A percentile compares a stretch with the other conserved stretches of the same genome.
These are phyloP conservation scores for Camillea tinctor DNA, from an alignment of 2,329 filamentous ascomycete species.

Conservation along the genomic window DNA sequence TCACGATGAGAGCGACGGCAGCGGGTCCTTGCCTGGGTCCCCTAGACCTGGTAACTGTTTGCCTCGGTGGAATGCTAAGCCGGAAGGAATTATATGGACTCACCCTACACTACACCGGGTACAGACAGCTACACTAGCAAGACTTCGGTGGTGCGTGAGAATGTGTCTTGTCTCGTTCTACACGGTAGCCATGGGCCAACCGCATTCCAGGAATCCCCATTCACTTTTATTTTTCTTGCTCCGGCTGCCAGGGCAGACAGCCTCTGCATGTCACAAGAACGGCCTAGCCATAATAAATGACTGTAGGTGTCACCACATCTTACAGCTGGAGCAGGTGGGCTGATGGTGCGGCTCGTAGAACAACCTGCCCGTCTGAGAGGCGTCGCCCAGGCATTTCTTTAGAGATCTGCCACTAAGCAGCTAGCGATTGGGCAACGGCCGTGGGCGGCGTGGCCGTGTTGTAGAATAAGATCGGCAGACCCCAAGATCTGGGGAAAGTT, in stretches of 20 bases:
- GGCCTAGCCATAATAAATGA: neutral
- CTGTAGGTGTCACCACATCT: too few species aligned
- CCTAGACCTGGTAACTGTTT: neutral
- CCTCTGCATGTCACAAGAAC: neutral
- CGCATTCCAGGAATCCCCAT: neutral
- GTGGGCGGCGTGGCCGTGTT: neutral
- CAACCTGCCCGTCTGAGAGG: neutral
- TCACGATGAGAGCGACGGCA: neutral
- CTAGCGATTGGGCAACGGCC: too few species aligned
- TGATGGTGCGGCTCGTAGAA: neutral
- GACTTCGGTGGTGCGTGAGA: neutral
- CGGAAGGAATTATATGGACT: neutral
- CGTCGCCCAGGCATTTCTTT: neutral
- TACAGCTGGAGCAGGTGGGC: neutral
- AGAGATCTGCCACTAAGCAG: neutral
- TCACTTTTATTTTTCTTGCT: neutral
- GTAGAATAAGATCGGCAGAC: neutral
- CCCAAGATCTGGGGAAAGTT: neutral
- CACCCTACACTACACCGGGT: neutral
- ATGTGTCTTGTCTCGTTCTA: neutral
- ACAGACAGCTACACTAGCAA: too few species aligned
- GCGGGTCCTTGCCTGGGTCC: neutral
- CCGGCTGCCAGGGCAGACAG: too few species aligned
- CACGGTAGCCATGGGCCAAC: neutral
- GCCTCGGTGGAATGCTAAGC: neutral